Percentiles rank a stretch among this genome's conserved stretches.
phyloP scores from a whole-genome alignment of 1,139 yeast genomes.

The Williopsis jadinii region DNA sequence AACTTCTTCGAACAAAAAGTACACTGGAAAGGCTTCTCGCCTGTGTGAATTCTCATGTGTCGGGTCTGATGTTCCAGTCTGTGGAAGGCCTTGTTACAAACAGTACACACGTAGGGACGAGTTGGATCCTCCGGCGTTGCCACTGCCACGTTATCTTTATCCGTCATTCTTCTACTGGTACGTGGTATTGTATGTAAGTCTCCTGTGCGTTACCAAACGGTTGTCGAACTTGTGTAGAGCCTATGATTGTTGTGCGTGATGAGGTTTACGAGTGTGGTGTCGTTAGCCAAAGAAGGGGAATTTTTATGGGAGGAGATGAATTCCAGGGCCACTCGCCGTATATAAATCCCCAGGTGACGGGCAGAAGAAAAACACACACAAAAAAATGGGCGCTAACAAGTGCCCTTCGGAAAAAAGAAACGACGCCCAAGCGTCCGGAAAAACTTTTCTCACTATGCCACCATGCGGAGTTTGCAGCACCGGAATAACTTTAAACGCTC shows the following conservation, averaged over 20 bases:
- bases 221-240: too few relatives aligned
- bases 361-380: too few relatives aligned
- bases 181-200: too few relatives aligned
- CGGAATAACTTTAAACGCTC: neutral
- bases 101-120: conserved; percentile 50
- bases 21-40: conserved; percentile 72
- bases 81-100: conserved; percentile 58
- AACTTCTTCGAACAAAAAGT: conserved; percentile 60
- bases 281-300: neutral
- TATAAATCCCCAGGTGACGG: too few relatives aligned
- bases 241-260: too few relatives aligned
- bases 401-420: neutral
- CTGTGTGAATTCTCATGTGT: conserved; percentile 65
- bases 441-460: conserved; percentile 3
- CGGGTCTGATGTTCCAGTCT: conserved; percentile 64
- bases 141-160: neutral
- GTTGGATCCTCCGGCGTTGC: conserved; percentile 10
- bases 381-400: neutral
- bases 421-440: conserved; percentile 3
- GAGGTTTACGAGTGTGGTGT: neutral
- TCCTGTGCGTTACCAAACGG: too few relatives aligned
- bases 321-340: too few relatives aligned
- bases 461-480: conserved; percentile 1
- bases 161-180: neutral
- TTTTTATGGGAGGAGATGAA: neutral